Conservation (phyloP, 768 basidiomycete species). For the Termitomyces sp. region DNA sequence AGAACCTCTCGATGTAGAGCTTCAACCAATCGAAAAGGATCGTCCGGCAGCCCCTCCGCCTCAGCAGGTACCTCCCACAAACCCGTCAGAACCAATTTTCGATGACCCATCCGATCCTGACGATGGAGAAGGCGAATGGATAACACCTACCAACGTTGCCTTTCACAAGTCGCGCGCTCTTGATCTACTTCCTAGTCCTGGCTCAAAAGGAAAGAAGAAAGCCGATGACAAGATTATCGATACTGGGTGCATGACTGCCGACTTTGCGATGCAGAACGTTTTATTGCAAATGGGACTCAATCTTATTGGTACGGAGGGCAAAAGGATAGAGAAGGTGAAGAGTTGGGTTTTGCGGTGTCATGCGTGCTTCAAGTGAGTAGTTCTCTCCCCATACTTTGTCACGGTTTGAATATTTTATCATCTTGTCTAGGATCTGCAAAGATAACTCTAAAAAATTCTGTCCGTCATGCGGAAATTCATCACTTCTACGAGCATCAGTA, state of each 20-base stretch:
- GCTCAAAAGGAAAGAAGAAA: constrained; percentile 29
- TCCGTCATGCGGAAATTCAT: constrained; percentile 92
- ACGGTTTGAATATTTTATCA: neutral
- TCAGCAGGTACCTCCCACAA: constrained; percentile 6
- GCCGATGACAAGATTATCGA: constrained; percentile 36
- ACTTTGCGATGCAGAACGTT: constrained; percentile 99
- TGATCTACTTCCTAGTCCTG: constrained; percentile 65
- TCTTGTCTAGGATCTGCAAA: constrained; percentile 75
- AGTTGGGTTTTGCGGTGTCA: constrained; percentile 97
- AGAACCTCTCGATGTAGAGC: constrained; percentile 42
- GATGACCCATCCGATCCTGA: constrained; percentile 76
- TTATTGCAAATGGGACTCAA: constrained; percentile 90
- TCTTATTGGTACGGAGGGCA: constrained; percentile 86
- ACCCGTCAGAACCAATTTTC: constrained; percentile 36
- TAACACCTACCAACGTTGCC: constrained; percentile 83
- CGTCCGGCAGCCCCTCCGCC: constrained; percentile 1
- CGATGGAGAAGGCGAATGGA: constrained; percentile 93
- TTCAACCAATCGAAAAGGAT: constrained; percentile 27
- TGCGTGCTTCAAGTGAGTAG: constrained; percentile 95
- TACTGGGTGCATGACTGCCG: constrained; percentile 94
- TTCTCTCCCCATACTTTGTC: neutral
- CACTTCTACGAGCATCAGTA: constrained; percentile 86
- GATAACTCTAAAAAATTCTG: constrained; percentile 94
- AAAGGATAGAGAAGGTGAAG: constrained; percentile 83
- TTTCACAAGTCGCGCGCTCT: constrained; percentile 85